phyloP scores from a whole-genome alignment of 306 rosid species.

The Rubus idaeus region DNA sequence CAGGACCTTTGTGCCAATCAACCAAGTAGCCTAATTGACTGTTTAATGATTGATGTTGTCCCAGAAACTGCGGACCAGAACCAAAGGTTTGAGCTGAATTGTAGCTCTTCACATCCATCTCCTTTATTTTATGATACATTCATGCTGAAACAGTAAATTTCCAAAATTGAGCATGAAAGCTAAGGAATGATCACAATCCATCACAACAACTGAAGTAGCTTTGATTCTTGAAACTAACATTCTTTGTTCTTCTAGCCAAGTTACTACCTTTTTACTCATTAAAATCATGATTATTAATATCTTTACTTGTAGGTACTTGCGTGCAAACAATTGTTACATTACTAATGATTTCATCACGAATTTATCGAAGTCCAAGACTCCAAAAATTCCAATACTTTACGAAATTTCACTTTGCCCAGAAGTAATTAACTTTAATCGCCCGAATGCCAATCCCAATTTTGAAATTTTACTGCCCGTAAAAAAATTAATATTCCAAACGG shows the following conservation, averaged over 20 bases:
- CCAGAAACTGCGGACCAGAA: not conserved
- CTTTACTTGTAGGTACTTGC: not conserved
- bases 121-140: not conserved
- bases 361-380: not conserved
- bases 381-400: not conserved
- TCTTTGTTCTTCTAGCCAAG: not conserved
- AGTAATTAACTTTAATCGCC: not conserved
- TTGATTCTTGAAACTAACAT: not conserved
- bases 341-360: not conserved
- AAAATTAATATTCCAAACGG: not conserved
- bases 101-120: slow-evolving; percentile 18
- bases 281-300: not conserved
- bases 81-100: not conserved
- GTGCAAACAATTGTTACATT: not conserved
- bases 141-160: slow-evolving; percentile 17
- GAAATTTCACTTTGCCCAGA: not conserved
- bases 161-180: not conserved
- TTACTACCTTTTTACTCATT: not conserved
- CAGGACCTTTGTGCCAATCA: slow-evolving; percentile 31
- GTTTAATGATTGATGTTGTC: not conserved
- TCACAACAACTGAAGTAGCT: not conserved
- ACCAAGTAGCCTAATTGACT: slow-evolving; percentile 11
- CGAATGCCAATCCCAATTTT: slow-evolving; percentile 8
- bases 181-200: not conserved
- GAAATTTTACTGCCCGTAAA: not conserved